Percentiles rank a stretch among this genome's conserved stretches.
phyloP scores from a whole-genome alignment of 768 basidiomycete species.

The Mycena maculata region DNA sequence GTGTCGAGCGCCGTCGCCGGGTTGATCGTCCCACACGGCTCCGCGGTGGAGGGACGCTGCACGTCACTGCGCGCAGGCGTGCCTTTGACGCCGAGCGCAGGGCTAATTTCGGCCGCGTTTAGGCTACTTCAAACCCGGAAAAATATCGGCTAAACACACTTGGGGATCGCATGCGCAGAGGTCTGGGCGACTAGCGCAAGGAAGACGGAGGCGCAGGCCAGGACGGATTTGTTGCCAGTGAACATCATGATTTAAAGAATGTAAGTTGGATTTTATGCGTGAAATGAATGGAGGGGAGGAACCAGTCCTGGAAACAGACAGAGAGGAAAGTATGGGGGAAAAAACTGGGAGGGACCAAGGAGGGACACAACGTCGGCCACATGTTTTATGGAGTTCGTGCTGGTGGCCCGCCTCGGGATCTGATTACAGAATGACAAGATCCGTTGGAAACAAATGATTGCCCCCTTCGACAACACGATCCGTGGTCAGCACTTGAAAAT shows the following conservation, averaged over 20 bases:
- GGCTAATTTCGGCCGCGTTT: neutral
- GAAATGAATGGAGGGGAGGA: conserved; percentile 16
- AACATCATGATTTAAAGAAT: conserved; percentile 25
- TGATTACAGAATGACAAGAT: neutral
- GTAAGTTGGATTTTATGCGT: conserved; percentile 8
- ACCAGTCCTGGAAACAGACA: conserved; percentile 25
- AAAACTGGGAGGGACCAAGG: neutral
- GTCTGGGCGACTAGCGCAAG: conserved; percentile 28
- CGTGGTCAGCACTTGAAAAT: too few relatives aligned
- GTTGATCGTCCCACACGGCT: conserved; percentile 33
- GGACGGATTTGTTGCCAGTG: conserved; percentile 20
- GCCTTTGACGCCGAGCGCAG: conserved; percentile 33
- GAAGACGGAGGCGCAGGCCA: conserved; percentile 29
- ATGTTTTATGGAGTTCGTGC: too few relatives aligned
- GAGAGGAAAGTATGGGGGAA: conserved; percentile 5
- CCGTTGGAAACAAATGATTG: neutral
- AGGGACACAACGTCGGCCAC: neutral
- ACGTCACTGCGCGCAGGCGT: conserved; percentile 32
- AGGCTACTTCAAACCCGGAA: neutral
- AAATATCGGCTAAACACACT: neutral
- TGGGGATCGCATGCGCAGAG: conserved; percentile 28
- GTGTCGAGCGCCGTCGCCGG: conserved; percentile 30
- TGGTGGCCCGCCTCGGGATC: conserved; percentile 4
- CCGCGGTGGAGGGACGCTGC: conserved; percentile 30
- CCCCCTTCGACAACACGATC: neutral